Evolutionary conservation across 2,329 filamentous ascomycete species (phyloP), one percentile per base, ranked within the genome.

Genomic region (Tolypocladium album): DNA sequence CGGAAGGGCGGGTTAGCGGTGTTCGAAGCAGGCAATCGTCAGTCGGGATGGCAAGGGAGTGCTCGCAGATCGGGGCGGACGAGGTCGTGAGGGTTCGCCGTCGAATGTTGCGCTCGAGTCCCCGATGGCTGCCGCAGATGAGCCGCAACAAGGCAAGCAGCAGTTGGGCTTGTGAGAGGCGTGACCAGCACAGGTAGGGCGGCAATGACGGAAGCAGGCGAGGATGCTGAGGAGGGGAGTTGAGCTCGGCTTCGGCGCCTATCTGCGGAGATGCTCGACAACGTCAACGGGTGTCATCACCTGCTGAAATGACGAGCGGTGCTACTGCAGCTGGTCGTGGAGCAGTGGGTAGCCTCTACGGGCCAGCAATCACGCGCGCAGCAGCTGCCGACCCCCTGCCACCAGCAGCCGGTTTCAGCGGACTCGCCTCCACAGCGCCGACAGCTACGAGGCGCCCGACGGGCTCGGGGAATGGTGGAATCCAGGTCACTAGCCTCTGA

Each of bases 211-310:
- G 38, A 2, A n/a, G 31, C 2, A 20, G 56, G 3, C 31, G 31
- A 55, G 50, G 31, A 38, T 55, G 50, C 47, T 20, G 47, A 20
- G 27, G 47, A 52, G 47, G 27, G 50, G 34, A 55, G 50, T 20
- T 38, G 50, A 45, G 34, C 42, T 38, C 40, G 56, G 56, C 42
- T 50, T 45, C 34, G 43, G 57, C 57, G 57, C 57, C 57, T 58
- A 58, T 52, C 57, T 58, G 57, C 45, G 57, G 57, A 58, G 45
- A 52, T 38, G 39, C 24, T 57, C 57, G 57, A 50, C 57, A 58
- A 58, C 43, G 57, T 58, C 57, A n/a, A 55, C 8, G 50, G 50
- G 31, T 55, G 50, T 55, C 31, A 55, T 55, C 50, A 22, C 50
- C 31, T 55, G 31, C 34, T 38, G 47, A 52, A 36, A 17, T 55